A percentile compares a stretch with the other conserved stretches of the same genome.
phyloP scores from a whole-genome alignment of 148 eudicot genomes.

The Silene latifolia region DNA sequence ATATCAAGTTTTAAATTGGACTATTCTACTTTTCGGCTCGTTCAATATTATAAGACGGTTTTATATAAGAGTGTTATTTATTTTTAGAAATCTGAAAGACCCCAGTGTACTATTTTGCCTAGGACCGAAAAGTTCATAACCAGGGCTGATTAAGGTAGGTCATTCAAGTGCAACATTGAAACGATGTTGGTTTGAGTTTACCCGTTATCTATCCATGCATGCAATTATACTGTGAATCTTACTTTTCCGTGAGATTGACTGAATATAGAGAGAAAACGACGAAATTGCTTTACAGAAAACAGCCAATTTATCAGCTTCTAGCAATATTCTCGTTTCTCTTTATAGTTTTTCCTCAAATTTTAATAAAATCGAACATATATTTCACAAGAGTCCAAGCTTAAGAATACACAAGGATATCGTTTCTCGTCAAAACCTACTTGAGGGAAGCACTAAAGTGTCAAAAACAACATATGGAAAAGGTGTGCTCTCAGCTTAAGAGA shows the following conservation, averaged over 20 bases:
- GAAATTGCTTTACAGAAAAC: slow-evolving; percentile 12
- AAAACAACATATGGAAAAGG: slow-evolving; percentile 14
- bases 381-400: slow-evolving; percentile 4
- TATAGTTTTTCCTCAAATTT: not conserved
- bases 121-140: no score
- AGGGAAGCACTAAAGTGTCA: not conserved
- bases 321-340: not conserved
- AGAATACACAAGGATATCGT: slow-evolving; percentile 6
- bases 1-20: no score
- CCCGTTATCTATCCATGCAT: not conserved
- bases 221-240: not conserved
- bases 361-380: not conserved
- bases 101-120: no score
- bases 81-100: no score
- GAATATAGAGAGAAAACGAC: slow-evolving; percentile 9
- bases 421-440: not conserved
- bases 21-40: no score
- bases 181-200: not conserved
- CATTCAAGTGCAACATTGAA: not conserved
- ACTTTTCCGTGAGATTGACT: not conserved
- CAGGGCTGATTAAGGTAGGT: no score
- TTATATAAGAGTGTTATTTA: no score
- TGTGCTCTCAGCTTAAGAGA: slow-evolving; percentile 14
- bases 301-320: slow-evolving; percentile 13
- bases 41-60: no score